These are phyloP conservation scores for Trypanosoma caninum DNA, from an alignment of 208 protist genomes.

Conservation along the genomic window DNA sequence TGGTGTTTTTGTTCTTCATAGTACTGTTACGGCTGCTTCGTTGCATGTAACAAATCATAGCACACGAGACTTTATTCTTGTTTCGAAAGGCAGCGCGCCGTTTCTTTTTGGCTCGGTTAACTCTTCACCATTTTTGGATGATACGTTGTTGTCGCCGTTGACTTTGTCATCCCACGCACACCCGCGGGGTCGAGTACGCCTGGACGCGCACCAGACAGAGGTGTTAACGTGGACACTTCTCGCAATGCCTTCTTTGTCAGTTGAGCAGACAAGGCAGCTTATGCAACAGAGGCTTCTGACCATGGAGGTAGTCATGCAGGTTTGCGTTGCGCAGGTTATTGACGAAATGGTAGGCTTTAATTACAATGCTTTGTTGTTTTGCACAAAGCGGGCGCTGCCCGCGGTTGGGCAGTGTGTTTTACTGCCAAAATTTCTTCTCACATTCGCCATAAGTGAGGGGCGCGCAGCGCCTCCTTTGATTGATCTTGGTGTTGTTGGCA, in stretches of 20 bases:
- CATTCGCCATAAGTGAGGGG: constrained; percentile 66
- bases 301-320: constrained; percentile 34
- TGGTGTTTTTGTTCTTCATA: constrained; percentile 28
- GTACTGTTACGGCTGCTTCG: constrained; percentile 18
- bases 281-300: constrained; percentile 44
- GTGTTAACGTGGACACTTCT: constrained; percentile 49
- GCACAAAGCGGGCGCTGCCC: constrained; percentile 28
- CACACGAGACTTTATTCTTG: constrained; percentile 39
- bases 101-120: constrained; percentile 29
- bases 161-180: constrained; percentile 10
- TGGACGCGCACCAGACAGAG: constrained; percentile 45
- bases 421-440: constrained; percentile 29
- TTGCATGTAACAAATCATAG: constrained; percentile 40
- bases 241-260: constrained; percentile 32
- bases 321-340: constrained; percentile 54
- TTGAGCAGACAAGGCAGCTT: constrained; percentile 33
- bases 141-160: neutral
- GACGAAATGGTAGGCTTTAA: constrained; percentile 36
- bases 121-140: neutral
- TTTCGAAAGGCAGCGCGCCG: constrained; percentile 33
- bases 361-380: constrained; percentile 31
- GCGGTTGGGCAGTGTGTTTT: constrained; percentile 53
- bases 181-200: constrained; percentile 35
- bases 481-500: constrained; percentile 33
- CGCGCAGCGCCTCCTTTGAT: constrained; percentile 34